These are phyloP conservation scores for Vaccinium vitisidaea DNA, from an alignment of 148 eudicot species.

Conservation along the genomic window DNA sequence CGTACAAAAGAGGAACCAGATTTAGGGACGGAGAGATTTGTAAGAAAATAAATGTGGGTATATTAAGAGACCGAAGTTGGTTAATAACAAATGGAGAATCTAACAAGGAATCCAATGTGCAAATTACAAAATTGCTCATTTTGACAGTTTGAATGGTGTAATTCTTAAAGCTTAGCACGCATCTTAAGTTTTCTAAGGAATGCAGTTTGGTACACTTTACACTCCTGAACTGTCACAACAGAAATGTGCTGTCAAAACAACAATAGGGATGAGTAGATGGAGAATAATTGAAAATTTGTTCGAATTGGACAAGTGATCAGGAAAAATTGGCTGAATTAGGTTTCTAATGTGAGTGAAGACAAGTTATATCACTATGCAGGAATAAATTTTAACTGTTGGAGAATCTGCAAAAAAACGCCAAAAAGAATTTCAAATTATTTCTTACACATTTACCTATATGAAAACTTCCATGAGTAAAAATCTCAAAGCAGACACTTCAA, in stretches of 20 bases:
- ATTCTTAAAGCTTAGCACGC: not conserved
- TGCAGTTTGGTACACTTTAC: not conserved
- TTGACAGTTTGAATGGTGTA: not conserved
- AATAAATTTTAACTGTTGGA: not conserved
- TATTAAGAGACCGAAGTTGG: not conserved
- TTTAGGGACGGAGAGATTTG: not conserved
- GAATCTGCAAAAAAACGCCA: not conserved
- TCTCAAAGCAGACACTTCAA: not conserved
- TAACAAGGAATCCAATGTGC: not conserved
- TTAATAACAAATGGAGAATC: not conserved
- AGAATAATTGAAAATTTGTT: not conserved
- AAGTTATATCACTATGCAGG: not conserved
- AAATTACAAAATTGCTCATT: not conserved
- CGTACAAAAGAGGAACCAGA: not conserved
- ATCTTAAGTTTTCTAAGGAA: not conserved
- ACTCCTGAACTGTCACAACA: not conserved
- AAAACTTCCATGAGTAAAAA: not conserved
- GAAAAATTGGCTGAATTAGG: not conserved
- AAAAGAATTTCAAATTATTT: not conserved
- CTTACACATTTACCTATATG: not conserved
- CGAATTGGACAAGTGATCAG: not conserved
- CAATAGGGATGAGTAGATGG: not conserved
- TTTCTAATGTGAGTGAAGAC: not conserved
- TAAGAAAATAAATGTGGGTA: not conserved
- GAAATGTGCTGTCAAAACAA: not conserved